Evolutionary conservation across 345 rosid genomes (phyloP).

Genomic region (Sapria himalayana): DNA sequence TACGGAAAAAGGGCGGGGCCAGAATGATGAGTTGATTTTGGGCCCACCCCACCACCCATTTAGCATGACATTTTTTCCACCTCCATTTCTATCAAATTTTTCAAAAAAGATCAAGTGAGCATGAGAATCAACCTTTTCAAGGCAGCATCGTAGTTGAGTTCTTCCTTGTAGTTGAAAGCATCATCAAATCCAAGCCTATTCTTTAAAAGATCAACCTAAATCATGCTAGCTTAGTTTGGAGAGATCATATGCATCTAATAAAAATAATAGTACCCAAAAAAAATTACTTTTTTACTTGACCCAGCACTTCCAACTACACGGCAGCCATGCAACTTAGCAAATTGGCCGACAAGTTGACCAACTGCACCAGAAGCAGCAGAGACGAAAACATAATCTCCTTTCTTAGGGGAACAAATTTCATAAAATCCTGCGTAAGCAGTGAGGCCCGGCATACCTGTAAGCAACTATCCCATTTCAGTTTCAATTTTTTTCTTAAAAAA

Average conservation of each 20-base stretch:
- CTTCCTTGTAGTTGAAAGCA: slow-evolving; percentile 64
- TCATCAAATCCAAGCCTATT: slow-evolving; percentile 43
- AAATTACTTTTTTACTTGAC: slow-evolving; percentile 25
- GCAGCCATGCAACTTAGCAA: slow-evolving; percentile 59
- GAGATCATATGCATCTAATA: not conserved
- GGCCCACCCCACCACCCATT: too few species aligned
- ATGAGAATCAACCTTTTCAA: slow-evolving; percentile 59
- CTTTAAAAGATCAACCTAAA: slow-evolving; percentile 42
- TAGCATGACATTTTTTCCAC: too few species aligned
- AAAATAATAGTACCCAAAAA: not conserved
- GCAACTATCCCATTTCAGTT: too few species aligned
- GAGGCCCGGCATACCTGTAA: slow-evolving; percentile 58
- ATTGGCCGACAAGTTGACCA: slow-evolving; percentile 65
- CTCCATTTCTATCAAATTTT: too few species aligned
- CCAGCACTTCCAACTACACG: slow-evolving; percentile 59
- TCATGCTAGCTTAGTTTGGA: not conserved
- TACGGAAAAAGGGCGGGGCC: not conserved
- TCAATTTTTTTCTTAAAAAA: too few species aligned
- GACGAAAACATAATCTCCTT: slow-evolving; percentile 38
- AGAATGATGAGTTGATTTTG: too few species aligned
- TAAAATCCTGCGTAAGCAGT: slow-evolving; percentile 54
- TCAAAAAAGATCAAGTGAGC: too few species aligned
- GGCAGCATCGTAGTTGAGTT: slow-evolving; percentile 27
- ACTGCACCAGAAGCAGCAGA: slow-evolving; percentile 67
- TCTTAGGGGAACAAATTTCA: slow-evolving; percentile 40